Conservation (phyloP, 306 rosid species). For the Oxytropis ochrocephala region DNA sequence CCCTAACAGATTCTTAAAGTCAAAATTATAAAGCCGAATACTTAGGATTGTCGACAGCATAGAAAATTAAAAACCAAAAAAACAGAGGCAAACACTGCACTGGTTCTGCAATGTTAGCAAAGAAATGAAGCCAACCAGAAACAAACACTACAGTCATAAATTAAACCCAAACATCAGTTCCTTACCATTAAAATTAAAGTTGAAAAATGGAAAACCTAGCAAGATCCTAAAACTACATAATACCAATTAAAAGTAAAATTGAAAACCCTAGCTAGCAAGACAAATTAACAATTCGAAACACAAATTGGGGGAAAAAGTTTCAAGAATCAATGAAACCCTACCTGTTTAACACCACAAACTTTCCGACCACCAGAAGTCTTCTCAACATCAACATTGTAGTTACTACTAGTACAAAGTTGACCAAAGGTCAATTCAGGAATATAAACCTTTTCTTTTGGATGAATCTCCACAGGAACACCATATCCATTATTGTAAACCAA, state of each 20-base stretch:
- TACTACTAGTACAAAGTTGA: slow-evolving; percentile 77
- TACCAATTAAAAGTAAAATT: not conserved
- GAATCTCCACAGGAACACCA: slow-evolving; percentile 88
- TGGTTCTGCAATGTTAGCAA: too few relatives aligned
- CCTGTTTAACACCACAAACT: slow-evolving; percentile 96
- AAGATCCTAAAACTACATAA: not conserved
- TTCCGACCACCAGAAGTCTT: slow-evolving; percentile 93
- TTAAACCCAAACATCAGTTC: too few relatives aligned
- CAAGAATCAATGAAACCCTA: not conserved
- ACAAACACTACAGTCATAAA: too few relatives aligned
- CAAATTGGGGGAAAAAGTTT: too few relatives aligned
- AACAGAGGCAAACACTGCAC: too few relatives aligned
- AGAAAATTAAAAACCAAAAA: too few relatives aligned
- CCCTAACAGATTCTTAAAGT: too few relatives aligned
- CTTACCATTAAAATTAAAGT: not conserved
- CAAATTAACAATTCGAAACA: not conserved
- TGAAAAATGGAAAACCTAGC: not conserved
- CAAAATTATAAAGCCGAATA: too few relatives aligned
- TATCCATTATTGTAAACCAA: slow-evolving; percentile 73
- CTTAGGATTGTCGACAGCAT: too few relatives aligned
- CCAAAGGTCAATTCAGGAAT: slow-evolving; percentile 95
- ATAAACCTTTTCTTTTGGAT: slow-evolving; percentile 87
- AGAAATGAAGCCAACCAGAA: too few relatives aligned
- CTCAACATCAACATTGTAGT: slow-evolving; percentile 71
- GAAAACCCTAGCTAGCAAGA: not conserved